A percentile compares a stretch with the other conserved stretches of the same genome.
Evolutionary conservation across 805 yeast genomes (phyloP).

Genomic region (Huiozyma sinensis): DNA sequence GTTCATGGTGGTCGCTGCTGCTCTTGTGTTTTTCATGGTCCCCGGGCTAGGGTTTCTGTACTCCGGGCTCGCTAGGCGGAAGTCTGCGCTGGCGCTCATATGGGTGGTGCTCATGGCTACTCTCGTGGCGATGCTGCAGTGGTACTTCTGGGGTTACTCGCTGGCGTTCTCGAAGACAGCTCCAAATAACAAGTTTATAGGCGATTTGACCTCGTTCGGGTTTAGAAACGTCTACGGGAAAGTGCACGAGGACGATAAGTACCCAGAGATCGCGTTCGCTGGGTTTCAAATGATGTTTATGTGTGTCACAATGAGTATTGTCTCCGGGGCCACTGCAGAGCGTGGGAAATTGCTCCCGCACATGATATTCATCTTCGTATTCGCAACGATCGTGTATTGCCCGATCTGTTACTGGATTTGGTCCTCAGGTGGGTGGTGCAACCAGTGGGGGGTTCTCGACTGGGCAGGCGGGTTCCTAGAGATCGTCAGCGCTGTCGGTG

Average conservation of each 20-base stretch:
- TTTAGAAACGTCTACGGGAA: conserved; percentile 55
- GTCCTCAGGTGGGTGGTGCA: conserved; percentile 92
- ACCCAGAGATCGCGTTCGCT: conserved; percentile 81
- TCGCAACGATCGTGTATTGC: conserved; percentile 88
- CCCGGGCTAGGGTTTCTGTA: conserved; percentile 91
- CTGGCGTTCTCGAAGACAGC: conserved; percentile 77
- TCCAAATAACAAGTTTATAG: conserved; percentile 66
- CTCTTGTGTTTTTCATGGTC: conserved; percentile 79
- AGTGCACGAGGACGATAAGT: conserved; percentile 24
- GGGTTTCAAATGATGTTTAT: conserved; percentile 84
- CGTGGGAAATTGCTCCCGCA: conserved; percentile 84
- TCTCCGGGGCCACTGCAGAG: conserved; percentile 89
- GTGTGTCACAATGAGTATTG: conserved; percentile 83
- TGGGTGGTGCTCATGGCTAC: conserved; percentile 71
- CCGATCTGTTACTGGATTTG: conserved; percentile 96
- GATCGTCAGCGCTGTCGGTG: conserved; percentile 82
- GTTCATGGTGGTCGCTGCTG: conserved; percentile 49
- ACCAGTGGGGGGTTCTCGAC: conserved; percentile 83
- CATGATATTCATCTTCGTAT: conserved; percentile 67
- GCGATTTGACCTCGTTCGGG: conserved; percentile 76
- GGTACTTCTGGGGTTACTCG: conserved; percentile 99
- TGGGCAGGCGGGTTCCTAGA: conserved; percentile 98
- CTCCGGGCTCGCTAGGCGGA: conserved; percentile 83
- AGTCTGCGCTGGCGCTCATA: conserved; percentile 78
- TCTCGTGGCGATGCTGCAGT: conserved; percentile 68